Evolutionary conservation across 1,139 yeast species (phyloP).

Genomic region (Taiozyma sp.): DNA sequence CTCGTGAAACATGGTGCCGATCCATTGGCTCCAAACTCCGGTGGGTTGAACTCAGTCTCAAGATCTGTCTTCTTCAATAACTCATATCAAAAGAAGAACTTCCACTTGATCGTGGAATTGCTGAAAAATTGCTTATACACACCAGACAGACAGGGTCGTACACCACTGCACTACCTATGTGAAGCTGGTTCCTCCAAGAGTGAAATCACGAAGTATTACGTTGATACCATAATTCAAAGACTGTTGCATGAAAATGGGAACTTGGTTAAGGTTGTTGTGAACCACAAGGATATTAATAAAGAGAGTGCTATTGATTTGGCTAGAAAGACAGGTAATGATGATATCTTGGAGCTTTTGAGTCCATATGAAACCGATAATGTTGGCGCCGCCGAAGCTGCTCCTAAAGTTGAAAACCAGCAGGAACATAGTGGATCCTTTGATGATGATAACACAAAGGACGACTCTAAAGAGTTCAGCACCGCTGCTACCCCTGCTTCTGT

Average conservation of each 20-base stretch:
- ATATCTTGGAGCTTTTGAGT: slow-evolving; percentile 33
- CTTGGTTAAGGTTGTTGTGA: slow-evolving; percentile 53
- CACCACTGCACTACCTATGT: slow-evolving; percentile 68
- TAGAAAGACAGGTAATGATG: slow-evolving; percentile 30
- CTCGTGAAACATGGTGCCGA: slow-evolving; percentile 70
- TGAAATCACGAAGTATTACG: slow-evolving; percentile 33
- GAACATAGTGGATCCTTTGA: background rate
- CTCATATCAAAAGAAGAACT: slow-evolving; percentile 74
- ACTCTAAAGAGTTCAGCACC: slow-evolving; percentile 3
- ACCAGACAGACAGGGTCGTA: slow-evolving; percentile 66
- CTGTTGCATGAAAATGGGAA: slow-evolving; percentile 33
- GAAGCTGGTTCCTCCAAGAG: slow-evolving; percentile 51
- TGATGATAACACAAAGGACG: background rate
- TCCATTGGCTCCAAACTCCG: slow-evolving; percentile 62
- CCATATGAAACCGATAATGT: slow-evolving; percentile 20
- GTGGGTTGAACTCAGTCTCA: slow-evolving; percentile 82
- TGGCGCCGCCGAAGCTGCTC: slow-evolving; percentile 22
- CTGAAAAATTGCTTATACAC: slow-evolving; percentile 66
- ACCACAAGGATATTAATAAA: slow-evolving; percentile 65
- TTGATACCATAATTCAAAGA: slow-evolving; percentile 32
- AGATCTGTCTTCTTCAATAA: slow-evolving; percentile 83
- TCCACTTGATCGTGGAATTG: slow-evolving; percentile 62
- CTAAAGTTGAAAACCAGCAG: background rate
- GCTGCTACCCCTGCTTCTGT: slow-evolving; percentile 1
- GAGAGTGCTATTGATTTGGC: slow-evolving; percentile 68